Base-by-base conservation (phyloP, 179 eudicot species). In the Gypsophila paniculata region DNA sequence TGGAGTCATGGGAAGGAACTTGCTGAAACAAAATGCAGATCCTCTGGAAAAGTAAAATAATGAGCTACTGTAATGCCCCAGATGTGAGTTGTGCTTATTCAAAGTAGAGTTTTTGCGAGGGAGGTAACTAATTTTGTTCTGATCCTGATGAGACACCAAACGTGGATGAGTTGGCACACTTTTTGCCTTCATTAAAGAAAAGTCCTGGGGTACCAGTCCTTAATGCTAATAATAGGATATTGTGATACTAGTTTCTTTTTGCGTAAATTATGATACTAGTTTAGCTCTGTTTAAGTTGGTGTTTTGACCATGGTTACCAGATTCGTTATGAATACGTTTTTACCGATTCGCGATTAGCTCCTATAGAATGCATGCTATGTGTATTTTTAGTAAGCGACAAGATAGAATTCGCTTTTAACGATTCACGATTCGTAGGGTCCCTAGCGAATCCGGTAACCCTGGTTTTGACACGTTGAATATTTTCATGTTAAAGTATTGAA, bases 81-180 rank as follows among this genome's bases (percentile, higher is more conserved):
- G 38, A 12, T 60, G 64, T 60, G 64, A 60, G 64, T 23, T 60
- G 36, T 60, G 64, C 36, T 60, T 22, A 55, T 23, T 60, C 17
- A 60, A 25, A 60, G 34, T 10, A 60, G 18, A 60, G n/a, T 60
- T 60, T 57, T 57, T 4, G 15, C 22, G 39, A 60, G 64, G 64
- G 18, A 60, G 64, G 38, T 60, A 1, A 60, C 17, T 11, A 60
- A 5, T 42, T 44, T 14, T 23, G 53, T 22, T 12, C 34, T 18
- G 54, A 44, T 3, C 54, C 42, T 65, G 53, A 42, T 19, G 34
- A 42, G 53, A 65, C 32, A 42, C 46, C 44, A 65, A 65, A 42
- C 44, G 54, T 17, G 29, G 69, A 38, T 39, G 52, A 39, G 69
- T 65, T 25, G 29, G 53, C 69, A 21, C 53, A 65, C 17, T 13